Evolutionary conservation across 2,329 filamentous ascomycete species (phyloP), one percentile per base, ranked within the genome.

Genomic region (Didymella arachidicola): DNA sequence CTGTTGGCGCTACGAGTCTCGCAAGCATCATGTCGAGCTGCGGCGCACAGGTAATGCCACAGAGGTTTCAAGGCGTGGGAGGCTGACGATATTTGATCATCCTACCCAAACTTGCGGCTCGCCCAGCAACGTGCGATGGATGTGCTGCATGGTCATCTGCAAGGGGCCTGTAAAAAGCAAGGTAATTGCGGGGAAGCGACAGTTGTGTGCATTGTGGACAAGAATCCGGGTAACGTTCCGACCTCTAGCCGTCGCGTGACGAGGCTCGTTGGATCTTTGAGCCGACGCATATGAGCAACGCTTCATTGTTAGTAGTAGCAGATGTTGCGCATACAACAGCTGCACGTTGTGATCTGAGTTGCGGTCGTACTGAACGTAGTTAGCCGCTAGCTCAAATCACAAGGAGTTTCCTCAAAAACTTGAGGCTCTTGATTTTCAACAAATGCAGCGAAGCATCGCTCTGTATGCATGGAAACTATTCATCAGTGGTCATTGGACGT

Each of bases 81-180:
- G 62, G 72, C 70, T 75, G 72, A 71, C 68, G 53, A 66, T 63
- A 62, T 50, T 53, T 51, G 62, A 64, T 62, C 60, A 63, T 66
- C 65, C 59, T 65, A 47, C 34, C 43, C 25, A 25, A 44, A 46
- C 22, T 67, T 65, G 68, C 66, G 68, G 67, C 67, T 66, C 71
- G 70, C 63, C 71, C 69, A 72, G 60, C 69, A 70, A 61, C 52
- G 65, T 64, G 65, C 71, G 65, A 66, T 67, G 70, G 49, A 55
- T 55, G 52, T 55, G 57, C 52, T 74, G 72, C 75, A 76, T 75
- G 73, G 74, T 75, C 70, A 73, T 70, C 73, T 75, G 74, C 75
- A 77, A 75, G 74, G 75, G 71, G 61, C 32, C 67, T 62, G 60
- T 63, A 62, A 63, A 66, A 70, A 69, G 67, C 65, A 72, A 66